phyloP scores from a whole-genome alignment of 208 protist species.

The Crithidia expoeki region DNA sequence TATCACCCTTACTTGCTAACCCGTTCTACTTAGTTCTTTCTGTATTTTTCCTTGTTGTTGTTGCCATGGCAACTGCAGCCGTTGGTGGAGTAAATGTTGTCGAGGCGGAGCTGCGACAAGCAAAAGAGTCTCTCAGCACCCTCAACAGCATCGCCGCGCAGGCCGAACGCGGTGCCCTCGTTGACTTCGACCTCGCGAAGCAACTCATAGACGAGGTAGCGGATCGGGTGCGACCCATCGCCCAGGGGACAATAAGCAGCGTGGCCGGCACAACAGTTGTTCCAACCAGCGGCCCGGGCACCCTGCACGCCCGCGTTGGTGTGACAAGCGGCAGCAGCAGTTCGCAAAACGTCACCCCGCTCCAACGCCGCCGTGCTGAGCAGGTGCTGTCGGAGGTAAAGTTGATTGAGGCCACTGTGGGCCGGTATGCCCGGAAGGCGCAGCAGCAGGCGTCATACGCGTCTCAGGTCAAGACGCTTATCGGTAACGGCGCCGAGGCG shows the following conservation, averaged over 20 bases:
- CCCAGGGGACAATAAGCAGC: slow-evolving; percentile 31
- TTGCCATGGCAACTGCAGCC: slow-evolving; percentile 1
- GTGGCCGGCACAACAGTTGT: slow-evolving; percentile 23
- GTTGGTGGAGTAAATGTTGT: slow-evolving; percentile 23
- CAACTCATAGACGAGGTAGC: slow-evolving; percentile 23
- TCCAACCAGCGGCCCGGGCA: not conserved
- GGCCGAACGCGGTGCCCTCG: slow-evolving; percentile 45
- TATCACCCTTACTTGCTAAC: too few relatives aligned
- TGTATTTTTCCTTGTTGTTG: not conserved
- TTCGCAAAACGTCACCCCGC: slow-evolving; percentile 40
- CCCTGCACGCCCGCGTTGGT: slow-evolving; percentile 18
- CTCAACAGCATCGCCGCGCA: slow-evolving; percentile 48
- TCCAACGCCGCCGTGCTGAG: slow-evolving; percentile 65
- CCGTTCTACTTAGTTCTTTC: not conserved
- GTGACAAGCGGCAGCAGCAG: slow-evolving; percentile 9
- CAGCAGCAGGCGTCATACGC: slow-evolving; percentile 43
- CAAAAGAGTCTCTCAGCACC: slow-evolving; percentile 44
- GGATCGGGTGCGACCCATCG: slow-evolving; percentile 34
- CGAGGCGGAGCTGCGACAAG: slow-evolving; percentile 53
- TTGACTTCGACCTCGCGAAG: slow-evolving; percentile 33
- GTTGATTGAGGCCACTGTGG: slow-evolving; percentile 51
- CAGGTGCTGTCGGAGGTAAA: slow-evolving; percentile 71
- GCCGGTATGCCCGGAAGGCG: slow-evolving; percentile 42
- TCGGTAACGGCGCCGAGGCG: slow-evolving; percentile 40
- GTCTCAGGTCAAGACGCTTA: slow-evolving; percentile 50